A percentile compares a stretch with the other conserved stretches of the same genome.
Evolutionary conservation across 78 protist genomes (phyloP).

Genomic region (Monocercomonoides exilis): DNA sequence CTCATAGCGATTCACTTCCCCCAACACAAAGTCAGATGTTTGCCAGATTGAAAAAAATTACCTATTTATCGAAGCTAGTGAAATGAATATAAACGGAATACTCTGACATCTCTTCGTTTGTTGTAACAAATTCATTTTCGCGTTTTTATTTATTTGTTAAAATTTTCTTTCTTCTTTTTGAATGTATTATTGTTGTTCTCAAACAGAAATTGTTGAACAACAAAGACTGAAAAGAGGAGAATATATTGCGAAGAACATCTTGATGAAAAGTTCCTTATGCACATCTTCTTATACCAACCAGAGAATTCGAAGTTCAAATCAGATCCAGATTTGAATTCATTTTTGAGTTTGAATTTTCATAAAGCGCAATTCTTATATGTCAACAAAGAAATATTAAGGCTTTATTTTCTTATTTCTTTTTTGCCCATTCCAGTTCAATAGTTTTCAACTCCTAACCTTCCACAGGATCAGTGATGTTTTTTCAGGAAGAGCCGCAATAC

Average conservation of each 20-base stretch:
- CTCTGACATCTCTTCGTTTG: slow-evolving; percentile 1
- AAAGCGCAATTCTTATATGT: not conserved
- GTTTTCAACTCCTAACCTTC: not conserved
- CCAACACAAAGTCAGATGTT: no score
- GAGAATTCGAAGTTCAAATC: slow-evolving; percentile 49
- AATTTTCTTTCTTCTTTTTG: no score
- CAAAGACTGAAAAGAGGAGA: not conserved
- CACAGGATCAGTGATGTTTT: not conserved
- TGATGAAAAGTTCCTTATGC: not conserved
- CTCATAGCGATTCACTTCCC: no score
- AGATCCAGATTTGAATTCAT: not conserved
- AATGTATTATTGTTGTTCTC: not conserved
- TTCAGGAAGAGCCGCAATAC: not conserved
- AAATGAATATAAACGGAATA: no score
- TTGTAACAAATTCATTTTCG: not conserved
- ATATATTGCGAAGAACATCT: not conserved
- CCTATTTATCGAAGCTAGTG: no score
- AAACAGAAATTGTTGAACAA: not conserved
- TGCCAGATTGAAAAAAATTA: no score
- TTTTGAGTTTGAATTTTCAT: not conserved
- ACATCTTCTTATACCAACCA: slow-evolving; percentile 38
- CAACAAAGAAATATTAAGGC: not conserved
- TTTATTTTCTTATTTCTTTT: not conserved
- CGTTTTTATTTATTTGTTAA: no score
- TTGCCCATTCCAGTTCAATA: no score